Evolutionary conservation across 495 filamentous ascomycete genomes (phyloP), one percentile per base, ranked within the genome.

Genomic region (Penicillium lividum): DNA sequence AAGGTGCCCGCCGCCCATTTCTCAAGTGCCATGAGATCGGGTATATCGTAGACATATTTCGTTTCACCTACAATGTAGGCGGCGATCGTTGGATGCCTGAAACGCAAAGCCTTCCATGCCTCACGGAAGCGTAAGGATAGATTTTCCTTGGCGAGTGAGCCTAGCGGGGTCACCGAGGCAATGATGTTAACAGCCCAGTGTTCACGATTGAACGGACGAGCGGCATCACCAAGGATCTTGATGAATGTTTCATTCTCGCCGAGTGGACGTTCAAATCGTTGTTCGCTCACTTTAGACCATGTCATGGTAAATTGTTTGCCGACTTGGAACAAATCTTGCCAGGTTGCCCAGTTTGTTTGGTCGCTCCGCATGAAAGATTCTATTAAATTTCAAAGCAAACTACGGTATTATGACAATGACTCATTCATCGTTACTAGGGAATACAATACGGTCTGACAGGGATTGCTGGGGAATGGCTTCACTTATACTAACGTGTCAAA

Each of bases 181-280:
- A 40, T 40, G 50, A 52, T 52, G 22, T 52, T 52, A 18, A 52
- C 28, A 25, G 50, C 10, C 50, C 50, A 52, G 50, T 52, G 50
- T 10, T 52, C 50, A 52, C 50, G 50, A 52, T 40, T 52, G 50
- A 52, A 38, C 11, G 50, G 50, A 15, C 50, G 50, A 52, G 50
- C 50, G 31, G 50, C 33, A 38, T 52, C 50, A 28, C 50, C 50
- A 36, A 52, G 16, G 15, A 52, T 52, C 50, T 52, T 52, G 50
- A 52, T 52, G 16, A 52, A 52, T 18, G 50, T 52, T 40, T 52
- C 50, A 40, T 52, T 52, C 30, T 52, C 33, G 16, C 50, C 50
- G 16, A 52, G 50, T 13, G 50, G 50, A 38, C 50, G 31, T 38
- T 52, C 31, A 40, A 10, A 52, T 40, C 16, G 33, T 28, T 28